Percentiles rank a stretch among this genome's conserved stretches.
Evolutionary conservation across 768 basidiomycete genomes (phyloP).

Genomic region (Porphyrellus cyaneotinctus): DNA sequence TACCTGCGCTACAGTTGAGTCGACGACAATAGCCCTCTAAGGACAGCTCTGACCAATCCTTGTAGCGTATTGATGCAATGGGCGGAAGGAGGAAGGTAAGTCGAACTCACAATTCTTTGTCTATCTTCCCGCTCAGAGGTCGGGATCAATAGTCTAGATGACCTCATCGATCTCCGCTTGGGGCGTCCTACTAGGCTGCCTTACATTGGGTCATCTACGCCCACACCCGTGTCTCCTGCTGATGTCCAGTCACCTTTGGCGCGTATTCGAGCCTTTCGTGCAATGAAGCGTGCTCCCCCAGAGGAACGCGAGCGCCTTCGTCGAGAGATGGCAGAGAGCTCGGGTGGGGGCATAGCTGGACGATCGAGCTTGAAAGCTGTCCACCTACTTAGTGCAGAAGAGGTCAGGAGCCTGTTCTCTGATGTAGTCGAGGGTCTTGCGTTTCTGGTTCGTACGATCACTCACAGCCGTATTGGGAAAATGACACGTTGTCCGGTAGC

Average conservation of each 20-base stretch:
- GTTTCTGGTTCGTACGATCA: slow-evolving; percentile 61
- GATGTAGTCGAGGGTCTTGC: slow-evolving; percentile 85
- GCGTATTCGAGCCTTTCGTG: slow-evolving; percentile 72
- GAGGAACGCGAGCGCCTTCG: slow-evolving; percentile 60
- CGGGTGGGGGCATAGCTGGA: slow-evolving; percentile 20
- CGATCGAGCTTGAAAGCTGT: slow-evolving; percentile 61
- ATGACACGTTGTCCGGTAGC: slow-evolving; percentile 40
- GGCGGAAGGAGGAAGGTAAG: slow-evolving; percentile 79
- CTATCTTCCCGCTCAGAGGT: neutral
- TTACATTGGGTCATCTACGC: slow-evolving; percentile 37
- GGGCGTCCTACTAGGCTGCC: slow-evolving; percentile 49
- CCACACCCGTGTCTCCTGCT: slow-evolving; percentile 22
- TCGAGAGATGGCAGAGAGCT: slow-evolving; percentile 42
- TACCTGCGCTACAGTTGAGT: slow-evolving; percentile 83
- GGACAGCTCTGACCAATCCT: neutral
- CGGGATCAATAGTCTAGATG: slow-evolving; percentile 54
- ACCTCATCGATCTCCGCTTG: slow-evolving; percentile 77
- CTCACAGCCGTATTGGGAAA: neutral
- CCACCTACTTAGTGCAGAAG: slow-evolving; percentile 80
- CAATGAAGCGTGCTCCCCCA: slow-evolving; percentile 59
- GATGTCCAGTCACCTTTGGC: slow-evolving; percentile 58
- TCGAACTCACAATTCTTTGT: neutral
- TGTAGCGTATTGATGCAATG: slow-evolving; percentile 85
- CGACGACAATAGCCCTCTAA: neutral
- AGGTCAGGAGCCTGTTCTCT: slow-evolving; percentile 73